A percentile compares a stretch with the other conserved stretches of the same genome.
These are phyloP conservation scores for Dipteronia dyeriana DNA, from an alignment of 345 rosid species.

Conservation along the genomic window DNA sequence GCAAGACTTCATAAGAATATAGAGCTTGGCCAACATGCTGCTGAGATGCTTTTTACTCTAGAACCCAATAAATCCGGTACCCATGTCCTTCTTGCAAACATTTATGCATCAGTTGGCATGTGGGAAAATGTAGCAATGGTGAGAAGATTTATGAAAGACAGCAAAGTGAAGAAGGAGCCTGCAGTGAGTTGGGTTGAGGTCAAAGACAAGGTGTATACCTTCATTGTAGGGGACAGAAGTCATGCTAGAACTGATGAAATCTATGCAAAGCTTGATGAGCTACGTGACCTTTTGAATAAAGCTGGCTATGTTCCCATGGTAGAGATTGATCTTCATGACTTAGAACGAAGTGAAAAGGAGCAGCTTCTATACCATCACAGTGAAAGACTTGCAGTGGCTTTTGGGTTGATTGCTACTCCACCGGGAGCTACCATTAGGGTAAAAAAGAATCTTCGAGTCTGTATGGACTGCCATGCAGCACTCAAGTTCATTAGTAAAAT, in stretches of 20 bases:
- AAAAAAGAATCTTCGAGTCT: slow-evolving; percentile 68
- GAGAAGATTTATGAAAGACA: slow-evolving; percentile 53
- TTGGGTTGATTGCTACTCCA: slow-evolving; percentile 62
- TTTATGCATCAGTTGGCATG: slow-evolving; percentile 61
- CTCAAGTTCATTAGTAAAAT: slow-evolving; percentile 53
- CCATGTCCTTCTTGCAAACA: slow-evolving; percentile 53
- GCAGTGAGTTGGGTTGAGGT: slow-evolving; percentile 70
- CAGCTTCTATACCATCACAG: slow-evolving; percentile 56
- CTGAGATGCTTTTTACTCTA: slow-evolving; percentile 51
- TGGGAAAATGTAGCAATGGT: slow-evolving; percentile 55
- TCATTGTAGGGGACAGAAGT: slow-evolving; percentile 62
- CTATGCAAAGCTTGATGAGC: slow-evolving; percentile 55
- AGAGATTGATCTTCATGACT: slow-evolving; percentile 61
- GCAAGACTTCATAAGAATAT: slow-evolving; percentile 64
- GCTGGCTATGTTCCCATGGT: slow-evolving; percentile 64
- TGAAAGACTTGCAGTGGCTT: slow-evolving; percentile 68
- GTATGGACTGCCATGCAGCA: slow-evolving; percentile 55
- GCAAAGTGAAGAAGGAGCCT: slow-evolving; percentile 62
- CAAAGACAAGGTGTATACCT: slow-evolving; percentile 51
- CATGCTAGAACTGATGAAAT: slow-evolving; percentile 51
- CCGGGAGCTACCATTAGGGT: slow-evolving; percentile 58
- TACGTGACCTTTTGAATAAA: slow-evolving; percentile 41
- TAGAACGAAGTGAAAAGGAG: slow-evolving; percentile 52
- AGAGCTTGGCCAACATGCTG: slow-evolving; percentile 50
- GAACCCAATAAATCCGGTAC: slow-evolving; percentile 64